phyloP scores from a whole-genome alignment of 441 rosid genomes.

The Populus tomentosa region DNA sequence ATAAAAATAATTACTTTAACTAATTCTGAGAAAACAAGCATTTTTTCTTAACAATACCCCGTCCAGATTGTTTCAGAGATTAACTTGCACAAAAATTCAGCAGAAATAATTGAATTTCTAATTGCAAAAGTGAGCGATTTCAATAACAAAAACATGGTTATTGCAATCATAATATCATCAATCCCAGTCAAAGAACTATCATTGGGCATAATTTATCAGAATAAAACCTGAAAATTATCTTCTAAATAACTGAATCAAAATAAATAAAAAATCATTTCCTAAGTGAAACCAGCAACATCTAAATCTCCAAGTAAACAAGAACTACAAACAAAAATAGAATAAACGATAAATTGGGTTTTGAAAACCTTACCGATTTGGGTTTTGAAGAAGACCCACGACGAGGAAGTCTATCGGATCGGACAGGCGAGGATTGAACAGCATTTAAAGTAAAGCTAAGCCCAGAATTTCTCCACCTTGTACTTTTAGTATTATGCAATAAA shows the following conservation, averaged over 20 bases:
- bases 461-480: slow-evolving; percentile 26
- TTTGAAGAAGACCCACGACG: slow-evolving; percentile 20
- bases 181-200: neutral
- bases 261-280: neutral
- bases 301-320: neutral
- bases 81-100: neutral
- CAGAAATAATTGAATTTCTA: no score
- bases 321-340: neutral
- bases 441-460: slow-evolving; percentile 32
- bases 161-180: neutral
- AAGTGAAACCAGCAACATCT: neutral
- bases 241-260: neutral
- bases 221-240: neutral
- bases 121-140: neutral
- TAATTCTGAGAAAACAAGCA: neutral
- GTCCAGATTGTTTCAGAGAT: neutral
- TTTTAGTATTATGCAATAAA: slow-evolving; percentile 18
- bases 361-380: slow-evolving; percentile 40
- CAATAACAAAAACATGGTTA: neutral
- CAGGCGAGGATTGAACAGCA: slow-evolving; percentile 45
- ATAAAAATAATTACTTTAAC: neutral
- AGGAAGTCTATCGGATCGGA: slow-evolving; percentile 25
- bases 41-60: neutral
- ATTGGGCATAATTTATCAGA: neutral
- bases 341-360: neutral